A percentile compares a stretch with the other conserved stretches of the same genome.
These are phyloP conservation scores for Fomitopsis palustris DNA, from an alignment of 1,284 basidiomycete genomes.

Conservation along the genomic window DNA sequence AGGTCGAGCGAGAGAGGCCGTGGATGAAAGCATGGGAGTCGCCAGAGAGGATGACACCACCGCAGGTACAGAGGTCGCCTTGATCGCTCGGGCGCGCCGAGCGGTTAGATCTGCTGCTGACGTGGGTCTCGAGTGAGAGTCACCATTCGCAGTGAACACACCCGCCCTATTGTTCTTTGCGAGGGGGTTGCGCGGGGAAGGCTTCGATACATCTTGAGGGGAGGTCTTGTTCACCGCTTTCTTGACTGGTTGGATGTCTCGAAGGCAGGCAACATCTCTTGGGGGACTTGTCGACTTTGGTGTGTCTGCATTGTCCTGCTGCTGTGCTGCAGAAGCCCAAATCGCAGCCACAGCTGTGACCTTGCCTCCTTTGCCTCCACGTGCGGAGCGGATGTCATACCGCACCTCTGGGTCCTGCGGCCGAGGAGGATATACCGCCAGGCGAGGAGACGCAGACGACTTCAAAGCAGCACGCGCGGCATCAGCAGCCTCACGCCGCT, in stretches of 20 bases:
- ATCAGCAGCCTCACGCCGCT: not conserved
- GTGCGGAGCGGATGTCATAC: constrained; percentile 73
- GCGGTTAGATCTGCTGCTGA: constrained; percentile 22
- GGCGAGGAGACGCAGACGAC: constrained; percentile 10
- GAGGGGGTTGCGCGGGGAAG: not conserved
- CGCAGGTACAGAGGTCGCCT: constrained; percentile 60
- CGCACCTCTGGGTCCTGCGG: constrained; percentile 47
- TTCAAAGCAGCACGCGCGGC: not conserved
- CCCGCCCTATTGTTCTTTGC: not conserved
- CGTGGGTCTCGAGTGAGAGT: constrained; percentile 3
- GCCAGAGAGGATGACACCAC: constrained; percentile 67
- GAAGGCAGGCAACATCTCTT: not conserved
- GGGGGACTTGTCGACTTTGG: constrained; percentile 6
- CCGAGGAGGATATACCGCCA: constrained; percentile 32
- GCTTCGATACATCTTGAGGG: not conserved
- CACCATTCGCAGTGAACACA: not conserved
- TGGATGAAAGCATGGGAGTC: constrained; percentile 64
- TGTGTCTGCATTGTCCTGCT: constrained; percentile 5
- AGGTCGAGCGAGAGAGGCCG: constrained; percentile 65
- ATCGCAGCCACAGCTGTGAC: constrained; percentile 72
- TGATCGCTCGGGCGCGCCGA: constrained; percentile 36
- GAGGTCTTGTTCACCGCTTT: not conserved
- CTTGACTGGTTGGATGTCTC: not conserved
- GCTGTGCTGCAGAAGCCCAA: constrained; percentile 50
- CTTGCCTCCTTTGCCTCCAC: constrained; percentile 73